These are phyloP conservation scores for Citrus glauca DNA, from an alignment of 345 rosid genomes.

Conservation along the genomic window DNA sequence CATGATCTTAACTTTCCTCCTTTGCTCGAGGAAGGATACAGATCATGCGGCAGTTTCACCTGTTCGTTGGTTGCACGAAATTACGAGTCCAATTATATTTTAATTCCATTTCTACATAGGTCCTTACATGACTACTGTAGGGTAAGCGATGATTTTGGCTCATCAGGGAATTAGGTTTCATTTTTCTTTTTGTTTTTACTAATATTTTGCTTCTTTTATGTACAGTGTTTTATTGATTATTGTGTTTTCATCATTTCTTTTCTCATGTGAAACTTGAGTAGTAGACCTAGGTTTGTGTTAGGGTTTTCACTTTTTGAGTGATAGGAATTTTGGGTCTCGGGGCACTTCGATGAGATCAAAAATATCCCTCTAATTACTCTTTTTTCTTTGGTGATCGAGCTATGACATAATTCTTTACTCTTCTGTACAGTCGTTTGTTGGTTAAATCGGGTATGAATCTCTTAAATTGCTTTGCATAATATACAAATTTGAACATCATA, in stretches of 20 bases:
- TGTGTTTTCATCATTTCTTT: neutral
- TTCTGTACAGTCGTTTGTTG: slow-evolving; percentile 4
- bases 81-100: slow-evolving; percentile 9
- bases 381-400: slow-evolving; percentile 32
- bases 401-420: slow-evolving; percentile 16
- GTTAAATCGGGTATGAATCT: slow-evolving; percentile 13
- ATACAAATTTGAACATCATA: neutral
- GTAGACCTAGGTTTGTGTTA: neutral
- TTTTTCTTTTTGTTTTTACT: neutral
- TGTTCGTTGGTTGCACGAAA: slow-evolving; percentile 57
- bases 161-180: slow-evolving; percentile 15
- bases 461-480: neutral
- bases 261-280: neutral
- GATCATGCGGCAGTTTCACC: slow-evolving; percentile 97
- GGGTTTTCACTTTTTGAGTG: slow-evolving; percentile 18
- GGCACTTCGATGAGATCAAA: slow-evolving; percentile 36
- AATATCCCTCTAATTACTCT: slow-evolving; percentile 11
- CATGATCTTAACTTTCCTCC: slow-evolving; percentile 75
- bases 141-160: slow-evolving; percentile 17
- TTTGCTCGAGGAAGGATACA: slow-evolving; percentile 38
- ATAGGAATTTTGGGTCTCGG: slow-evolving; percentile 32
- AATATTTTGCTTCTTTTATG: neutral
- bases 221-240: slow-evolving; percentile 2
- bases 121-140: slow-evolving; percentile 5
- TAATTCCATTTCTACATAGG: neutral